These are phyloP conservation scores for Hygrocybe coccinea DNA, from an alignment of 768 basidiomycete genomes.

Conservation along the genomic window DNA sequence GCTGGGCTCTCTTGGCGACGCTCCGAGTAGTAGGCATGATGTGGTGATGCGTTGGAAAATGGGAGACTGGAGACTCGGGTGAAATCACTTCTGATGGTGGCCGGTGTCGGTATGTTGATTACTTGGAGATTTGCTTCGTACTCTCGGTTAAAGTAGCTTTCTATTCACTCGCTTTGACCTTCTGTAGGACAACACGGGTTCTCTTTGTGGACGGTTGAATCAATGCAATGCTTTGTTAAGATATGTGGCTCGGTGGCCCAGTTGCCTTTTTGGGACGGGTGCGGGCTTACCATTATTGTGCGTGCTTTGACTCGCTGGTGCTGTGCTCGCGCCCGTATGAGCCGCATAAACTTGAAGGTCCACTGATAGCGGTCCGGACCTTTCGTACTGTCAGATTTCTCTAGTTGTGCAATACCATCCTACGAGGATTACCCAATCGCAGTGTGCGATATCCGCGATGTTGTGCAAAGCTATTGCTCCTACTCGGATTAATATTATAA, in stretches of 20 bases:
- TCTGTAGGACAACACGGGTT: neutral
- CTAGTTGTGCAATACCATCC: too few species aligned
- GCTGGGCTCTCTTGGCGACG: constrained; percentile 5
- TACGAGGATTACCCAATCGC: too few species aligned
- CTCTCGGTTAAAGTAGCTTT: neutral
- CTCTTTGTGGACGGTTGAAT: neutral
- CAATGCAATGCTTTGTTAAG: too few species aligned
- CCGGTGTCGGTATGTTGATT: neutral
- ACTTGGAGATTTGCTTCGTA: neutral
- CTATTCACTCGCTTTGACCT: neutral
- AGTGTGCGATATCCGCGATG: too few species aligned
- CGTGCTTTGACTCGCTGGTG: too few species aligned
- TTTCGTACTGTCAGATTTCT: too few species aligned
- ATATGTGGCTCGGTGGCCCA: neutral
- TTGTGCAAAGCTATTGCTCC: too few species aligned
- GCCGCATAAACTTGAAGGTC: too few species aligned
- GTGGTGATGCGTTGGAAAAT: neutral
- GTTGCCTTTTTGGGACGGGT: neutral
- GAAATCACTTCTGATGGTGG: neutral
- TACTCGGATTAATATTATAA: too few species aligned
- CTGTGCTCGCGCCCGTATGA: too few species aligned
- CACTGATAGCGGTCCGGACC: too few species aligned
- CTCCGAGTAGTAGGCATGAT: constrained; percentile 8
- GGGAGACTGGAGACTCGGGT: neutral
- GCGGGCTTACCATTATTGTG: neutral